Percentiles rank a stretch among this genome's conserved stretches.
These are phyloP conservation scores for Colletotrichum sp. DNA, from an alignment of 2,329 filamentous ascomycete species.

Conservation along the genomic window DNA sequence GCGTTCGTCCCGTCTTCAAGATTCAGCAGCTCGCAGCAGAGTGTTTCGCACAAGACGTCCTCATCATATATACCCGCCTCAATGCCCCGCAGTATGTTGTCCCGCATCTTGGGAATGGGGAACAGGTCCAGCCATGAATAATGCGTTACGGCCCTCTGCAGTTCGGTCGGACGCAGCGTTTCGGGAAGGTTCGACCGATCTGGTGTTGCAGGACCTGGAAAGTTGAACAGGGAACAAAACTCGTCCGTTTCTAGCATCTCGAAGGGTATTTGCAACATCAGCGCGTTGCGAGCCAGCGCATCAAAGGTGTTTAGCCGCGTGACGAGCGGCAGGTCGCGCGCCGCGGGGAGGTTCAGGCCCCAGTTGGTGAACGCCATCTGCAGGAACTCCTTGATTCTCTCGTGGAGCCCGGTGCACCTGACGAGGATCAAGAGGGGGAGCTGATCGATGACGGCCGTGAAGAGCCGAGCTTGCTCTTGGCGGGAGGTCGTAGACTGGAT, in stretches of 20 bases:
- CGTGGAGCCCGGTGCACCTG: neutral
- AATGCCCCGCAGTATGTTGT: constrained; percentile 26
- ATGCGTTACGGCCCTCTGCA: constrained; percentile 30
- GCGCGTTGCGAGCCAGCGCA: neutral
- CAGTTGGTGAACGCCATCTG: neutral
- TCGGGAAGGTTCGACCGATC: neutral
- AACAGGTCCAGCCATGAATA: constrained; percentile 37
- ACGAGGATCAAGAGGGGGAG: neutral
- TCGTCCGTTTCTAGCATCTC: neutral
- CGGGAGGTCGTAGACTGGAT: neutral
- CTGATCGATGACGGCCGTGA: neutral
- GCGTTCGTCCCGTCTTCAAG: neutral
- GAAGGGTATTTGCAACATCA: neutral
- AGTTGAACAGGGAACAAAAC: neutral
- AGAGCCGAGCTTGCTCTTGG: neutral
- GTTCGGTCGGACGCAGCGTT: constrained; percentile 28
- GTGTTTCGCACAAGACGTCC: neutral
- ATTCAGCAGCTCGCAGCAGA: neutral
- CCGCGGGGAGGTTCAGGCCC: neutral
- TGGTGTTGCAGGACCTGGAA: neutral
- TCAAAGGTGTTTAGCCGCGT: neutral
- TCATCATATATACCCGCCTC: neutral
- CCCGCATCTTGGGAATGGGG: constrained; percentile 30
- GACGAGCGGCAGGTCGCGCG: neutral
- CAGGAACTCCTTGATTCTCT: neutral